Conservation (phyloP, 78 protist species). For the Tieghemostelium lacteum region DNA sequence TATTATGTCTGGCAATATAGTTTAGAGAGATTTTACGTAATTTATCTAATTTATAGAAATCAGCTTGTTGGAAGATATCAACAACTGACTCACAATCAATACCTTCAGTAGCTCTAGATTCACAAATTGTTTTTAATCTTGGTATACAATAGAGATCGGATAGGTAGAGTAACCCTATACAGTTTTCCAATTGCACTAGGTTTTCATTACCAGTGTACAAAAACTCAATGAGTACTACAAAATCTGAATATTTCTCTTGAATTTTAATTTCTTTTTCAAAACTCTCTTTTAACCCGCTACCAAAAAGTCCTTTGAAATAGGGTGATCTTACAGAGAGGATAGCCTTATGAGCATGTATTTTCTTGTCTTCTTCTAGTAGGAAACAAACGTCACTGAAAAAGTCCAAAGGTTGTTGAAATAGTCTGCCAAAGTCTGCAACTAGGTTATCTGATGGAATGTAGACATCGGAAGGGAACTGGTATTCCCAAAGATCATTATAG, state of each 20-base stretch:
- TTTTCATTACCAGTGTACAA: slow-evolving; percentile 49
- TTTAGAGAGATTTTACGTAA: slow-evolving; percentile 32
- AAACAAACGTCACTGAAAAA: slow-evolving; percentile 50
- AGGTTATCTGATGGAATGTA: slow-evolving; percentile 35
- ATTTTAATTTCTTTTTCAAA: slow-evolving; percentile 46
- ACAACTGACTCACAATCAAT: slow-evolving; percentile 50
- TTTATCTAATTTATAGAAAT: slow-evolving; percentile 34
- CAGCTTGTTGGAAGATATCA: slow-evolving; percentile 48
- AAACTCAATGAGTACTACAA: slow-evolving; percentile 7
- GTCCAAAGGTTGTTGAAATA: slow-evolving; percentile 45
- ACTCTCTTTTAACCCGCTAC: slow-evolving; percentile 36
- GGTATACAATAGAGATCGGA: slow-evolving; percentile 46
- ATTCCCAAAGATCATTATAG: slow-evolving; percentile 67
- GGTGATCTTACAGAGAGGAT: slow-evolving; percentile 33
- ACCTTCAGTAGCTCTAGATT: slow-evolving; percentile 57
- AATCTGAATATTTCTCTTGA: slow-evolving; percentile 22
- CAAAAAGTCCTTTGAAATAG: slow-evolving; percentile 49
- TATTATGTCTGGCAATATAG: slow-evolving; percentile 51
- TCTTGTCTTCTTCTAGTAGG: not conserved
- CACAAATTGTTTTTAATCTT: slow-evolving; percentile 64
- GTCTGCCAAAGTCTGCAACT: slow-evolving; percentile 18
- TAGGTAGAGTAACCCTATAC: slow-evolving; percentile 47
- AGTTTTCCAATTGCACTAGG: slow-evolving; percentile 25
- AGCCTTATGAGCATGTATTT: slow-evolving; percentile 36
- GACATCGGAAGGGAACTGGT: slow-evolving; percentile 40